Evolutionary conservation across 2,329 filamentous ascomycete species (phyloP).

Genomic region (Clarireedia sp.): DNA sequence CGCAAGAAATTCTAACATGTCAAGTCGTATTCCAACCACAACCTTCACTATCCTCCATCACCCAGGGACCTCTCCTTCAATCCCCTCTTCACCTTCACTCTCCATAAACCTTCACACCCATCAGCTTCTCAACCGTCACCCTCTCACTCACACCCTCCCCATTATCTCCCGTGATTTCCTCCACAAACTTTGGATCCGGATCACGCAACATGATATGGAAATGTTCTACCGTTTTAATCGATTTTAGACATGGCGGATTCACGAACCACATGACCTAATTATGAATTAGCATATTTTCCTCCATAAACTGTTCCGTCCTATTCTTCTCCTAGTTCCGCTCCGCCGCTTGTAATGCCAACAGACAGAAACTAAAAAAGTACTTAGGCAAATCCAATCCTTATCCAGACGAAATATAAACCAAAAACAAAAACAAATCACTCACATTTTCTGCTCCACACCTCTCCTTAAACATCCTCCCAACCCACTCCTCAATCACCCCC

Average conservation of each 20-base stretch:
- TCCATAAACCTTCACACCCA: too few species aligned
- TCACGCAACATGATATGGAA: conserved; percentile 89
- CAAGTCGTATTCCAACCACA: too few species aligned
- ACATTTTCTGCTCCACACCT: conserved; percentile 45
- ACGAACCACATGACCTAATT: conserved; percentile 68
- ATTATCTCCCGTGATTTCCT: conserved; percentile 63
- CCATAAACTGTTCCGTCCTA: background rate
- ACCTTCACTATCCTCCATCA: too few species aligned
- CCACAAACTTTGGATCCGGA: conserved; percentile 62
- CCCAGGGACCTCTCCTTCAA: too few species aligned
- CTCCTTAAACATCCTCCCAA: conserved; percentile 56
- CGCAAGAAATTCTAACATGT: too few species aligned
- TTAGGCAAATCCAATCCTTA: background rate
- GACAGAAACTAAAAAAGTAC: background rate
- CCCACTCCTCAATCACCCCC: conserved; percentile 61
- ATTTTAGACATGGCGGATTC: conserved; percentile 83
- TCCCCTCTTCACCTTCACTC: too few species aligned
- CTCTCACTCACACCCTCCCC: too few species aligned
- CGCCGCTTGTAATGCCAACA: background rate
- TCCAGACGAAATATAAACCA: background rate
- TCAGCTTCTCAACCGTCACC: too few species aligned
- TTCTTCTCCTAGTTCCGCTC: background rate
- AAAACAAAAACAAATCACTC: conserved; percentile 26
- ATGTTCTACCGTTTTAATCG: conserved; percentile 79
- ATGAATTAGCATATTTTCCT: background rate